Evolutionary conservation across 148 eudicot species (phyloP).

Genomic region (Gaultheria prostrata): DNA sequence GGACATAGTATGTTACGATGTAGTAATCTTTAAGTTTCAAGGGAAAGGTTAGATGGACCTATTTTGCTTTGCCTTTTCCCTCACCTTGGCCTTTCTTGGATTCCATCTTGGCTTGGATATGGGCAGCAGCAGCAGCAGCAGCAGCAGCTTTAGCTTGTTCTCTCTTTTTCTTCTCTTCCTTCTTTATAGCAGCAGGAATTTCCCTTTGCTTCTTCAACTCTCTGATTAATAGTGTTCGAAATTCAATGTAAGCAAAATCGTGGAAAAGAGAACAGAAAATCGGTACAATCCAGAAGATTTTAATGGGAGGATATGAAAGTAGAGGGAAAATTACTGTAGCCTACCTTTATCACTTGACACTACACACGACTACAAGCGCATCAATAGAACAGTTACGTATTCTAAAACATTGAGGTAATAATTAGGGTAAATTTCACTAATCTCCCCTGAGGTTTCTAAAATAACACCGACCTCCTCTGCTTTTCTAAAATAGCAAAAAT

Average conservation of each 20-base stretch:
- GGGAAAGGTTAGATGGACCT: constrained; percentile 5
- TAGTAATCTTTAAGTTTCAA: background rate
- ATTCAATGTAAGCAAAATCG: background rate
- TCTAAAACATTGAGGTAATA: too few relatives aligned
- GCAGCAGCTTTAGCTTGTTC: constrained; percentile 99
- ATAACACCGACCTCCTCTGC: too few relatives aligned
- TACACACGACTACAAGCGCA: too few relatives aligned
- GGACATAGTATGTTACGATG: background rate
- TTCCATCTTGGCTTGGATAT: constrained; percentile 91
- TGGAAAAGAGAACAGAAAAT: background rate
- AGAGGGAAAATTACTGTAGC: constrained; percentile 60
- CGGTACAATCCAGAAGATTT: background rate
- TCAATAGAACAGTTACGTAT: too few relatives aligned
- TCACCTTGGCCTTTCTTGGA: constrained; percentile 89
- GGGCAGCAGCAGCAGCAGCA: constrained; percentile 97
- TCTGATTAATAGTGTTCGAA: constrained; percentile 28
- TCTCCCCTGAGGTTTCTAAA: too few relatives aligned
- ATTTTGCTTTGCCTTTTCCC: constrained; percentile 89
- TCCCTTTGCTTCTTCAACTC: constrained; percentile 95
- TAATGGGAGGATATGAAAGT: background rate
- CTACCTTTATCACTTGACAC: constrained; percentile 20
- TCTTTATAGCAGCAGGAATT: constrained; percentile 71
- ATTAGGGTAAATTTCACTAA: too few relatives aligned
- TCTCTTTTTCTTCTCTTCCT: constrained; percentile 95
- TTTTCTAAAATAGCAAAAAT: too few relatives aligned